Percentiles rank a stretch among this genome's conserved stretches.
These are phyloP conservation scores for Posidonia australis DNA, from an alignment of 106 monocot species.

Conservation along the genomic window DNA sequence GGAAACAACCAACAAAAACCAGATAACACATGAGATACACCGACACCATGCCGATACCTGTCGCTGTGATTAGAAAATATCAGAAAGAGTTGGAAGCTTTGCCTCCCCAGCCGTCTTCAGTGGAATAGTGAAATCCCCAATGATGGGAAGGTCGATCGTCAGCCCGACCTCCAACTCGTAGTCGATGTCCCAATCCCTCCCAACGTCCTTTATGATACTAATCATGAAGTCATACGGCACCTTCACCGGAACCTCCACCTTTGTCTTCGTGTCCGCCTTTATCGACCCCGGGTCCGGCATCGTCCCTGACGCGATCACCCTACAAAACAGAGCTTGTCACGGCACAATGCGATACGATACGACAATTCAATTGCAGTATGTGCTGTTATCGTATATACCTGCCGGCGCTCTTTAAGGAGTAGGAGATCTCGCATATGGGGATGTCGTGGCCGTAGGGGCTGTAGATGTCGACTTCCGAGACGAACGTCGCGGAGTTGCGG, in stretches of 20 bases:
- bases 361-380: neutral
- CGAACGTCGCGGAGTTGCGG: slow-evolving; percentile 12
- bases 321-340: neutral
- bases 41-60: neutral
- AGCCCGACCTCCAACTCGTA: slow-evolving; percentile 54
- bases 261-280: slow-evolving; percentile 32
- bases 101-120: slow-evolving; percentile 56
- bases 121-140: slow-evolving; percentile 76
- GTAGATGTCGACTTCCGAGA: slow-evolving; percentile 12
- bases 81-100: slow-evolving; percentile 63
- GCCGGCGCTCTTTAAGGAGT: slow-evolving; percentile 23
- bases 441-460: slow-evolving; percentile 26
- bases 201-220: slow-evolving; percentile 54
- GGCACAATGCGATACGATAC: neutral
- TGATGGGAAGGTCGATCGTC: slow-evolving; percentile 68
- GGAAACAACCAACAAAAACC: neutral
- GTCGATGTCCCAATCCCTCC: slow-evolving; percentile 85
- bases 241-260: slow-evolving; percentile 51
- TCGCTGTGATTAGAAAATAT: slow-evolving; percentile 26
- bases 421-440: slow-evolving; percentile 33
- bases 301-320: slow-evolving; percentile 56
- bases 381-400: slow-evolving; percentile 3
- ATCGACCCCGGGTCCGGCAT: slow-evolving; percentile 61
- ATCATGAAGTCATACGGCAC: slow-evolving; percentile 75
- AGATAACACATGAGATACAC: neutral